Conservation (phyloP, 2,329 filamentous ascomycete species). For the Sclerotinia subarctica region DNA sequence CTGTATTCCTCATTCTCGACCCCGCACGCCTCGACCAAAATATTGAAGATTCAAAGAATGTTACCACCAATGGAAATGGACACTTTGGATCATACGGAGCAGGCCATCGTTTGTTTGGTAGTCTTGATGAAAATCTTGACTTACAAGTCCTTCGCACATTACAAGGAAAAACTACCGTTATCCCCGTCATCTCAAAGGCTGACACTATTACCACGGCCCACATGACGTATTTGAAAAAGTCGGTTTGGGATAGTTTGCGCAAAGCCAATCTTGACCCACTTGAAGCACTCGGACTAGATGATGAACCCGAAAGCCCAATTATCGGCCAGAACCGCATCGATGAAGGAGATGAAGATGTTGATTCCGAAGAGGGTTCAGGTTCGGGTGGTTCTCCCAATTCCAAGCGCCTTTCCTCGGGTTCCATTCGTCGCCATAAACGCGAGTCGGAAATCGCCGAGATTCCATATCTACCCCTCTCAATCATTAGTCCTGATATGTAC, state of each 20-base stretch:
- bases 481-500: conserved; percentile 91
- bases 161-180: conserved; percentile 89
- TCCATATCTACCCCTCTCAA: conserved; percentile 81
- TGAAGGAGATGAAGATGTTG: conserved; percentile 51
- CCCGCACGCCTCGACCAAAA: conserved; percentile 82
- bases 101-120: conserved; percentile 53
- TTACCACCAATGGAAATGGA: conserved; percentile 46
- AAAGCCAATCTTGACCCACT: conserved; percentile 83
- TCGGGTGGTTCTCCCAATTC: conserved; percentile 30
- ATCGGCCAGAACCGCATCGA: conserved; percentile 47
- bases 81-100: conserved; percentile 47
- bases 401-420: conserved; percentile 37
- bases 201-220: conserved; percentile 95
- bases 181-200: conserved; percentile 93
- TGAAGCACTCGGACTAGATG: conserved; percentile 78
- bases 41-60: conserved; percentile 62
- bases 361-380: conserved; percentile 35
- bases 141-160: conserved; percentile 84
- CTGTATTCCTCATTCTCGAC: conserved; percentile 88
- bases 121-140: conserved; percentile 84
- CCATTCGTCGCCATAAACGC: conserved; percentile 38
- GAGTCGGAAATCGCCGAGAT: conserved; percentile 49
- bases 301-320: conserved; percentile 57
- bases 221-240: conserved; percentile 87
- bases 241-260: conserved; percentile 85